Evolutionary conservation across 108 stramenopile genomes (phyloP).

Genomic region (Conticribra guillardii): DNA sequence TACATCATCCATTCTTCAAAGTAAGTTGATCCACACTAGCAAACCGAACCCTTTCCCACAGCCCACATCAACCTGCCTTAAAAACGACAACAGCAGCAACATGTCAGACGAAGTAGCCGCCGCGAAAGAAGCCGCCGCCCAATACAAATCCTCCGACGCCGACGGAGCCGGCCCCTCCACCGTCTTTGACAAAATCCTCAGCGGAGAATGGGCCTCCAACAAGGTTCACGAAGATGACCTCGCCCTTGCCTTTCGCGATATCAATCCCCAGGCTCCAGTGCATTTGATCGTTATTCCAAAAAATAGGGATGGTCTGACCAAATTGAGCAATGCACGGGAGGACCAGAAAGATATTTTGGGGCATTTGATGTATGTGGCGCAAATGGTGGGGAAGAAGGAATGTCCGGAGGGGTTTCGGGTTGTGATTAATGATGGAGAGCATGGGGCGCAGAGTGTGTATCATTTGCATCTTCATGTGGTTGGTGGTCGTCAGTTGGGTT

Average conservation of each 20-base stretch:
- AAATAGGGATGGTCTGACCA: constrained; percentile 90
- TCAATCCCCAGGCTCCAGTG: constrained; percentile 90
- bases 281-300: constrained; percentile 99
- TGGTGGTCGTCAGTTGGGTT: constrained; percentile 91
- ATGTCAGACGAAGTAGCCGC: constrained; percentile 54
- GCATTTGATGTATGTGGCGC: constrained; percentile 93
- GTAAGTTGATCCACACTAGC: not conserved
- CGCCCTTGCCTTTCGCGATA: constrained; percentile 93
- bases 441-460: constrained; percentile 94
- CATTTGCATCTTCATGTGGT: constrained; percentile 94
- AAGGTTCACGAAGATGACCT: constrained; percentile 95
- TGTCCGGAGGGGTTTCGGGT: constrained; percentile 92
- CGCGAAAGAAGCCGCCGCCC: constrained; percentile 64
- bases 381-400: constrained; percentile 83
- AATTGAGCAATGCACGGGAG: constrained; percentile 87
- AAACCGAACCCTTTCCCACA: not conserved
- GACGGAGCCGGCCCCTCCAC: constrained; percentile 83
- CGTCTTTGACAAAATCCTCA: constrained; percentile 95
- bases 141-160: constrained; percentile 38
- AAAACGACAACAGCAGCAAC: constrained; percentile 11
- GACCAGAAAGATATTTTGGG: constrained; percentile 94
- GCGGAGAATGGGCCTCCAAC: constrained; percentile 75
- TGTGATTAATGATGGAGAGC: constrained; percentile 93
- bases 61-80: constrained; percentile 4
- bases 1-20: constrained; percentile 1